These are phyloP conservation scores for Pestalotiopsis sp. DNA, from an alignment of 2,329 filamentous ascomycete genomes.

Conservation along the genomic window DNA sequence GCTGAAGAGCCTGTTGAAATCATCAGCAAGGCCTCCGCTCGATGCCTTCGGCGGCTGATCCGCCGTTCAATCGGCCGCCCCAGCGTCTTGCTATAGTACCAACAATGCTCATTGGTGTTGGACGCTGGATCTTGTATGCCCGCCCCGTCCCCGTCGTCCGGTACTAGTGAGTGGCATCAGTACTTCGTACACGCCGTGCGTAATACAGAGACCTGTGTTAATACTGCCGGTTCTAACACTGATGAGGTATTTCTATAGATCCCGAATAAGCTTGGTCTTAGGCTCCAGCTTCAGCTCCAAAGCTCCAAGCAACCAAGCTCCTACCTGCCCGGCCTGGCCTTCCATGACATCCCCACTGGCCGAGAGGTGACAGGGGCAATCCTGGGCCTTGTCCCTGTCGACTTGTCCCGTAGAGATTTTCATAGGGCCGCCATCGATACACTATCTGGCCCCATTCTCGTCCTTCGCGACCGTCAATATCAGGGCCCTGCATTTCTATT, in stretches of 20 bases:
- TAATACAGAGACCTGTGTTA: neutral
- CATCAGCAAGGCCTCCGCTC: neutral
- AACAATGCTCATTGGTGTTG: neutral
- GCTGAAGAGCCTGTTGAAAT: neutral
- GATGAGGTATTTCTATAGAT: neutral
- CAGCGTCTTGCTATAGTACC: neutral
- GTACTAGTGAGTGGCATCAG: neutral
- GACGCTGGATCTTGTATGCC: neutral
- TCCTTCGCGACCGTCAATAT: constrained; percentile 27
- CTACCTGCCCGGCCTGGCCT: neutral
- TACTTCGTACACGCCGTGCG: neutral
- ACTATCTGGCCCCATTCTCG: constrained; percentile 30
- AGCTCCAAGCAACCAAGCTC: neutral
- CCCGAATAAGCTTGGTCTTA: neutral
- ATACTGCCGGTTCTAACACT: neutral
- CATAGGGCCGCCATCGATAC: constrained; percentile 31
- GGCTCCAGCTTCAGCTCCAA: neutral
- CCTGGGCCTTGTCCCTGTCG: constrained; percentile 7
- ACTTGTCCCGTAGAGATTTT: constrained; percentile 18
- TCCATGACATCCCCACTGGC: neutral
- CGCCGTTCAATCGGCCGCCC: neutral
- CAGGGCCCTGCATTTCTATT: constrained; percentile 31
- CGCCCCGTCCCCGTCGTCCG: neutral
- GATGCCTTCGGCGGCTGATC: neutral
- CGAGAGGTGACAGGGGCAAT: constrained; percentile 7